Evolutionary conservation across 768 basidiomycete species (phyloP), one percentile per base, ranked within the genome.

Genomic region (Calvatia gigantea): DNA sequence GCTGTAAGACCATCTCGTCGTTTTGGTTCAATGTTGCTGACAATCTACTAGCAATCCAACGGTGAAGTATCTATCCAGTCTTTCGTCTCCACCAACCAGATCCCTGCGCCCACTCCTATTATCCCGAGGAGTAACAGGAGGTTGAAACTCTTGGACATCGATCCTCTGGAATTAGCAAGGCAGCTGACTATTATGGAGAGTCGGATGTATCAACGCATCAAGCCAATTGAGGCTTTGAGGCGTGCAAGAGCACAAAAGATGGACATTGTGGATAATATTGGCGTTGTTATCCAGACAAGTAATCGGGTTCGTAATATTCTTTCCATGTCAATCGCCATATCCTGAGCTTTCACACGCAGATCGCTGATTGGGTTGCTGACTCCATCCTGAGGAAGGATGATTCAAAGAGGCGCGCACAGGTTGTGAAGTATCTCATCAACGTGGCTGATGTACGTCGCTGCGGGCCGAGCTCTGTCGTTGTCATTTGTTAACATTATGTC

Each of bases 111-210:
- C 0, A 70, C 86, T 9, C 80, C 94, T 2, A 85, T 96, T 53
- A 51, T 85, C 7, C 94, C 94, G 1, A 89, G 83, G 68, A 72
- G 78, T 35, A 75, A 70, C 57, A 86, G 84, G 73, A 88, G 84
- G 69, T 69, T 95, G 57, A 93, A 91, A 60, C 74, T 98, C 9
- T 70, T 84, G 19, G 96, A 98, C 64, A 82, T 98, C 46, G 90
- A 96, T 61, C 78, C 94, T 1, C 70, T 94, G 54, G 96, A 98
- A 70, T 69, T 98, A 15, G 96, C 95, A 0, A 81, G 96, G 27
- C 96, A 98, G 67, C 72, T 98, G 58, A 98, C 96, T 1, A 85
- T 97, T 57, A 78, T 95, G 75, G 96, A 98, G 70, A 89, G 87
- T 60, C 75, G 80, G 44, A 72, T 95, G 38, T 98, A 93, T 72